Evolutionary conservation across 2,329 filamentous ascomycete species (phyloP).

Genomic region (Remersonia thermophila): DNA sequence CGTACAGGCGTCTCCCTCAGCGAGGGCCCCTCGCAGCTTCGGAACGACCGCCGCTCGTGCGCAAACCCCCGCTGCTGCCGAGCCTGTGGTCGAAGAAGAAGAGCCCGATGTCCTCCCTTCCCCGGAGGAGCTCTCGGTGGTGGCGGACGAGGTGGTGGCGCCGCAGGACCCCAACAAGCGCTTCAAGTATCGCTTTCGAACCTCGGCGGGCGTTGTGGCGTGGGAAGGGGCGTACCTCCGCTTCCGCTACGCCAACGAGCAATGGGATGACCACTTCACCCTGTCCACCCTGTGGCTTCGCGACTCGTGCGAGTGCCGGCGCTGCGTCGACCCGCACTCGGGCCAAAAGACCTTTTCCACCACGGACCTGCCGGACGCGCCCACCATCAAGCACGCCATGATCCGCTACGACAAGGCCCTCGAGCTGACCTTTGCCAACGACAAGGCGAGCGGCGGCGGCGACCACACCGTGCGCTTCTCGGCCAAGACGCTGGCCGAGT

Average conservation of each 20-base stretch:
- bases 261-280: not conserved
- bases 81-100: no score
- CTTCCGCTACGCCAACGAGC: not conserved
- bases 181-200: no score
- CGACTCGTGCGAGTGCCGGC: constrained; percentile 40
- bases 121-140: no score
- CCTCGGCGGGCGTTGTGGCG: not conserved
- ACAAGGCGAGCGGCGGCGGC: constrained; percentile 25
- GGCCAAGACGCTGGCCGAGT: constrained; percentile 15
- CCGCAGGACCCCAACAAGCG: no score
- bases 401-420: constrained; percentile 33
- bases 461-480: constrained; percentile 25
- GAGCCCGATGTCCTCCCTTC: no score
- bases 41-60: no score
- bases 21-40: no score
- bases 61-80: no score
- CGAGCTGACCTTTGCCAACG: constrained; percentile 46
- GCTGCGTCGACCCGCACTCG: constrained; percentile 44
- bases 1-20: no score
- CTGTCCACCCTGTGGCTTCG: constrained; percentile 28
- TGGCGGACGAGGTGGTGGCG: no score
- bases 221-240: not conserved
- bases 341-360: constrained; percentile 44
- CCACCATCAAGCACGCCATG: constrained; percentile 22
- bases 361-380: constrained; percentile 26